phyloP scores from a whole-genome alignment of 441 rosid species.

The Erodium trifolium region DNA sequence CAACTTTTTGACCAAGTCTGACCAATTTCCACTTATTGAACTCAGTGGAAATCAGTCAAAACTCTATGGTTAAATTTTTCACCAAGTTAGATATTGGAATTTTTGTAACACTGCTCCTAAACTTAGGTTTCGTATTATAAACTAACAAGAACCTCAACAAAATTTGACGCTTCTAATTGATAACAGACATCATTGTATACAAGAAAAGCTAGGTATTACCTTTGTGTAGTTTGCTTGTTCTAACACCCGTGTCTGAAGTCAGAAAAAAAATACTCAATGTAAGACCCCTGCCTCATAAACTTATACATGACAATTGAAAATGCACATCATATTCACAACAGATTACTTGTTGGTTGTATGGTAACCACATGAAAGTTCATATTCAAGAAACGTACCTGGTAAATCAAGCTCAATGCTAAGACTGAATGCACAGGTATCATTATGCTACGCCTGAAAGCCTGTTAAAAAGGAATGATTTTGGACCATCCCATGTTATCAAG shows the following conservation, averaged over 20 bases:
- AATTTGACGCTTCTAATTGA: background rate
- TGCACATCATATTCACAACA: background rate
- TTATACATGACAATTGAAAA: background rate
- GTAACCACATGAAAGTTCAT: constrained; percentile 9
- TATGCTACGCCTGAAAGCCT: constrained; percentile 69
- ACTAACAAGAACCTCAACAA: background rate
- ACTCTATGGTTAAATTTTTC: no score
- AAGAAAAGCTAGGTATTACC: constrained; percentile 36
- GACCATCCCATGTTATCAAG: constrained; percentile 16
- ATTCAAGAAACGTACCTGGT: constrained; percentile 52
- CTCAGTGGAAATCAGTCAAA: no score
- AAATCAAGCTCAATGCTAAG: constrained; percentile 59
- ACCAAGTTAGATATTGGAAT: no score
- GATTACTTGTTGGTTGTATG: background rate
- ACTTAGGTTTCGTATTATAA: background rate
- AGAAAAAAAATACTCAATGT: background rate
- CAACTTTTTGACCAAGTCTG: no score
- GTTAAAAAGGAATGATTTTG: constrained; percentile 23
- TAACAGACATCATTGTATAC: background rate
- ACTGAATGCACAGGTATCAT: constrained; percentile 70
- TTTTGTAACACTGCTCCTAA: no score
- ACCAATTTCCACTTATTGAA: no score
- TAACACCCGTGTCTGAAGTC: constrained; percentile 49
- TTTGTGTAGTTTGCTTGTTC: constrained; percentile 71
- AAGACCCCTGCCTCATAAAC: background rate